These are phyloP conservation scores for Saccharum hybrid DNA, from an alignment of 202 grass and related monocot species.

Conservation along the genomic window DNA sequence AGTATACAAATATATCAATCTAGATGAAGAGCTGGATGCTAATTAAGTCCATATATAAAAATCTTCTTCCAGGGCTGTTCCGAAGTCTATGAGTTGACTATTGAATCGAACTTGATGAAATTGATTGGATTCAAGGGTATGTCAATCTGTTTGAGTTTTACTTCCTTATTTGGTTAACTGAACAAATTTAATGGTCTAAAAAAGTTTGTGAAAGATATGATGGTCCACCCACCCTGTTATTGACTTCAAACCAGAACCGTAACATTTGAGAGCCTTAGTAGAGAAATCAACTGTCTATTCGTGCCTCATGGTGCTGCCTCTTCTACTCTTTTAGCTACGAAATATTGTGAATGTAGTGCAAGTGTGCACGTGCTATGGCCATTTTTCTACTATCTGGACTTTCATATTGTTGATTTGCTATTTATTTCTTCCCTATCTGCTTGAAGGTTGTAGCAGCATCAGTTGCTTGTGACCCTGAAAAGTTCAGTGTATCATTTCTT, in stretches of 20 bases:
- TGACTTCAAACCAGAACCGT: conserved; percentile 2
- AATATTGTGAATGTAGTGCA: too few species aligned
- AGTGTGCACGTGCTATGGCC: too few species aligned
- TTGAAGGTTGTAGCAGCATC: conserved; percentile 76
- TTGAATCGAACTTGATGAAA: neutral
- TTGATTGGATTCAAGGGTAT: conserved; percentile 19
- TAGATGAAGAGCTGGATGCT: neutral
- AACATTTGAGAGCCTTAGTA: too few species aligned
- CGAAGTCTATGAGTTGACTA: neutral
- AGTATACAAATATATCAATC: neutral
- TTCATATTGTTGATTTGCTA: neutral
- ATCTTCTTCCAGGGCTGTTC: conserved; percentile 7
- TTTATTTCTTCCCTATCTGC: conserved; percentile 12
- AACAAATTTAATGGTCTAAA: conserved; percentile 3
- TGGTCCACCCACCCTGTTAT: neutral
- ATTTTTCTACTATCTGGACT: too few species aligned
- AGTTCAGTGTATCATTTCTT: conserved; percentile 83
- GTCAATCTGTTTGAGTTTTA: neutral
- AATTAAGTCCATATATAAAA: conserved; percentile 13
- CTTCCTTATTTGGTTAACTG: conserved; percentile 20
- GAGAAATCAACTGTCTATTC: too few species aligned
- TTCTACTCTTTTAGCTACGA: too few species aligned
- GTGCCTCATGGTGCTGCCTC: too few species aligned
- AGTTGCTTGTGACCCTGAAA: conserved; percentile 69
- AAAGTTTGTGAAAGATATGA: neutral